Conservation (phyloP, 306 rosid species). For the Abrus precatorius region DNA sequence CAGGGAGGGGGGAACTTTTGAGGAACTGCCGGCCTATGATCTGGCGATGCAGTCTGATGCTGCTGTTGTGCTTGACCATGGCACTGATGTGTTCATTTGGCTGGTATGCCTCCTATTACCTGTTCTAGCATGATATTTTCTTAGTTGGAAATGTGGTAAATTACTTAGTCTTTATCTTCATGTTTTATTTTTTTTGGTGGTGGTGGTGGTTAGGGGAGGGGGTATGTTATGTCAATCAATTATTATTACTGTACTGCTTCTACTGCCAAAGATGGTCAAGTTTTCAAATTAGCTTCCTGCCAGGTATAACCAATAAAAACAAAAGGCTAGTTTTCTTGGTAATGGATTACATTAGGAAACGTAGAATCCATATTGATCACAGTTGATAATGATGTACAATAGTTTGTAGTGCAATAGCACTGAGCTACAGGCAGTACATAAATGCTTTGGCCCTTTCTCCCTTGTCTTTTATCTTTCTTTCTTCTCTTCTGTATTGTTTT, state of each 20-base stretch:
- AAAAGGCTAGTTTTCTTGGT: constrained; percentile 2
- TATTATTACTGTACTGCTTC: constrained; percentile 3
- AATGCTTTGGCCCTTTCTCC: constrained; percentile 19
- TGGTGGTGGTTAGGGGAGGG: background rate
- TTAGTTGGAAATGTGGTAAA: constrained; percentile 11
- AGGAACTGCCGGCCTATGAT: constrained; percentile 94
- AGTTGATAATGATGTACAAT: constrained; percentile 14
- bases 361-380: constrained; percentile 19
- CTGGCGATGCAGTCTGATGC: constrained; percentile 97
- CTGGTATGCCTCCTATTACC: constrained; percentile 60
- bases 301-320: background rate
- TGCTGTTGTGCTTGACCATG: constrained; percentile 91
- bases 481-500: constrained; percentile 5
- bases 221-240: constrained; percentile 1
- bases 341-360: constrained; percentile 30
- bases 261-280: background rate
- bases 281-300: constrained; percentile 21
- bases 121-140: constrained; percentile 34
- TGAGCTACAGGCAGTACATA: background rate
- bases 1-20: constrained; percentile 88
- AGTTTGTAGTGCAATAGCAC: background rate
- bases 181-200: background rate
- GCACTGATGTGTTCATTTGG: constrained; percentile 97
- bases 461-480: background rate
- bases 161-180: constrained; percentile 3